Evolutionary conservation across 371 early-diverging fungal genomes (phyloP), one percentile per base, ranked within the genome.

Genomic region (Mortierella sp.): DNA sequence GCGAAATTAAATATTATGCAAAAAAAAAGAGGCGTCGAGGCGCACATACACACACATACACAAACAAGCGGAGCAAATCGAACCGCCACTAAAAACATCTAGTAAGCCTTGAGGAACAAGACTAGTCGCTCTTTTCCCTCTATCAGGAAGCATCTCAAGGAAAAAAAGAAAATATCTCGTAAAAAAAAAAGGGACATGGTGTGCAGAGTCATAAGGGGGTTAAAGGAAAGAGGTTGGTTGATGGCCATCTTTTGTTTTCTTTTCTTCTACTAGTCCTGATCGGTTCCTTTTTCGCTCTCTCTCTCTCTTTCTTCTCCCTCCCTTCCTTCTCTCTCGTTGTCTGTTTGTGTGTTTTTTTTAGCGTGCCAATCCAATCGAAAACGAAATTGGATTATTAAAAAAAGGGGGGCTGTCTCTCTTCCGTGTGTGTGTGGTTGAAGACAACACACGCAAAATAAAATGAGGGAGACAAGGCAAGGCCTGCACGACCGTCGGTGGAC

Each of bases 1-100:
- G 34, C 64, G 64, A 64, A 64, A 64, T 64, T 64, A 64, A 64
- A 64, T 64, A 64, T 64, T 64, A 64, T 64, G 37, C 64, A 64
- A 59, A 59, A 31, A 31, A 59, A 28, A 59, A 28, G 37, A 64
- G 37, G 21, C 64, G 37, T 31, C 31, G 37, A 64, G 37, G 31
- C 64, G 34, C 53, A 53, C 3, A 53, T 26, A 55, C 57, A 55
- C 57, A 53, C 53, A 24, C n/a, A 55, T 13, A 26, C 57, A 16
- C 3, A 5, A 59, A 59, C 14, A 11, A 55, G 59, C 59, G 31
- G 31, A 59, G 59, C 31, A 59, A 59, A 59, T 14, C 11, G 57
- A 55, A 61, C 16, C 16, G 34, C 28, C 64, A 37, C 64, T 37
- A 37, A 64, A 13, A 31, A 31, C 59, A 55, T 26, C 13, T 55